These are phyloP conservation scores for Myochromella boudieri DNA, from an alignment of 768 basidiomycete genomes.

Conservation along the genomic window DNA sequence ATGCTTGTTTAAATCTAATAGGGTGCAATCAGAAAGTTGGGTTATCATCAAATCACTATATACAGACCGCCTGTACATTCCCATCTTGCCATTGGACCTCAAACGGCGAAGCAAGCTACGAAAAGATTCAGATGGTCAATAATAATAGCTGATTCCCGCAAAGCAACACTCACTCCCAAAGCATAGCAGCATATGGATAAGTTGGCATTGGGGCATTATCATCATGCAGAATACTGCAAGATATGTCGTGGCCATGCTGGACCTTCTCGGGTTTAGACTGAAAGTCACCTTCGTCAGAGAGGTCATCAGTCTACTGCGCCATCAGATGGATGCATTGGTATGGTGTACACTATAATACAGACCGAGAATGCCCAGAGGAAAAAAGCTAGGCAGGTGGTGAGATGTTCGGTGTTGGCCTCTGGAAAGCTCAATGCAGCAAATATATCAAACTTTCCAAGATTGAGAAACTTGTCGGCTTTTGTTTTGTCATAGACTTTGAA, in stretches of 20 bases:
- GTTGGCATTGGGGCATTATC: neutral
- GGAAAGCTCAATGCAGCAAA: slow-evolving; percentile 21
- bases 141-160: no score
- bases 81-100: neutral
- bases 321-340: neutral
- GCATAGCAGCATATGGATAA: slow-evolving; percentile 7
- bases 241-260: slow-evolving; percentile 16
- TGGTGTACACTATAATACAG: neutral
- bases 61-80: slow-evolving; percentile 8
- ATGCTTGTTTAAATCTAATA: slow-evolving; percentile 14
- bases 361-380: slow-evolving; percentile 27
- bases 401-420: slow-evolving; percentile 19
- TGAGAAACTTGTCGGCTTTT: slow-evolving; percentile 10
- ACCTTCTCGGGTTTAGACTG: slow-evolving; percentile 21
- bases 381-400: slow-evolving; percentile 24
- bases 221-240: slow-evolving; percentile 12
- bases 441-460: slow-evolving; percentile 18
- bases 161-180: slow-evolving; percentile 7
- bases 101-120: slow-evolving; percentile 2
- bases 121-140: neutral
- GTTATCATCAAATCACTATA: neutral
- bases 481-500: slow-evolving; percentile 9
- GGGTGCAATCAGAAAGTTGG: neutral
- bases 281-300: slow-evolving; percentile 22
- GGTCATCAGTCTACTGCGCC: slow-evolving; percentile 22